Percentiles rank a stretch among this genome's conserved stretches.
Evolutionary conservation across 129 eudicot genomes (phyloP).

Genomic region (Flaveria sonorensis): DNA sequence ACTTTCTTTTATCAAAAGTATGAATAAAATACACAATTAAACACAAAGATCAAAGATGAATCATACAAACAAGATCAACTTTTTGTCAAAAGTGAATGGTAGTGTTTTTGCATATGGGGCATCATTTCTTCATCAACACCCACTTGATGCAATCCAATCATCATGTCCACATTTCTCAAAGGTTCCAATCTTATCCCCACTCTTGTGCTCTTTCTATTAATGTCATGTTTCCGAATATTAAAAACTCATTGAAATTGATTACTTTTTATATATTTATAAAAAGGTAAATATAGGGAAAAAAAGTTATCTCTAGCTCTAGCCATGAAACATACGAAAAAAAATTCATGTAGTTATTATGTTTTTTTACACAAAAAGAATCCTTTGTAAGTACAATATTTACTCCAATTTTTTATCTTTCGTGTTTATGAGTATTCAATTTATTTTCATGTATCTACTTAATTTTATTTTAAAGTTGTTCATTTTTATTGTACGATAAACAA

Average conservation of each 20-base stretch:
- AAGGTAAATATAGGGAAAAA: not conserved
- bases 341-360: not conserved
- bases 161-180: conserved; percentile 19
- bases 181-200: conserved; percentile 22
- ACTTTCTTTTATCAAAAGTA: not conserved
- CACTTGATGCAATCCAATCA: conserved; percentile 15
- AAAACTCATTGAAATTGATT: too few relatives aligned
- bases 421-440: too few relatives aligned
- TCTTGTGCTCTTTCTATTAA: not conserved
- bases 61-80: not conserved
- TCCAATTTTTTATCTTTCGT: not conserved
- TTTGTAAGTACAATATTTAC: not conserved
- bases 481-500: too few relatives aligned
- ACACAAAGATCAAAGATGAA: not conserved
- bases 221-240: not conserved
- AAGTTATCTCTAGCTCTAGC: not conserved
- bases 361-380: not conserved
- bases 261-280: not conserved
- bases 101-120: conserved; percentile 14
- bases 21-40: not conserved
- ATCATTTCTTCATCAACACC: conserved; percentile 16
- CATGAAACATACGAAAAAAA: not conserved
- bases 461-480: too few relatives aligned
- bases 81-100: not conserved
- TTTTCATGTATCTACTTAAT: too few relatives aligned